Evolutionary conservation across 352 stramenopile species (phyloP).

Genomic region (Globisporangium radiosum): DNA sequence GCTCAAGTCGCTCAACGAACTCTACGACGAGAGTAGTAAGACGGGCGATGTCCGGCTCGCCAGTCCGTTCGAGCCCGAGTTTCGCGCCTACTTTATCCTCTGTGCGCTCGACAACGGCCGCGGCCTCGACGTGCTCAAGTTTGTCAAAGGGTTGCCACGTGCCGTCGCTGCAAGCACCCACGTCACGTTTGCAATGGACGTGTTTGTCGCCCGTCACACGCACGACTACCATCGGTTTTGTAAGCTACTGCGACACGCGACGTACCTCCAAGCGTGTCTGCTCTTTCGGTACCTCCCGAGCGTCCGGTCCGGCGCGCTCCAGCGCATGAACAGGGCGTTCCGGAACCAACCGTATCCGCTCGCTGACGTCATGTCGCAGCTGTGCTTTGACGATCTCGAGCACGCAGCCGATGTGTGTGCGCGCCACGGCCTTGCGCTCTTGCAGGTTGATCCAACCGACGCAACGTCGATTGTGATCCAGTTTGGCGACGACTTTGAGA

Average conservation of each 20-base stretch:
- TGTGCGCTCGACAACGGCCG: constrained; percentile 81
- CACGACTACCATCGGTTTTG: constrained; percentile 85
- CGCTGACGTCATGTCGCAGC: constrained; percentile 43
- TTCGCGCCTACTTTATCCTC: constrained; percentile 81
- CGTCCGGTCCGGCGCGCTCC: constrained; percentile 59
- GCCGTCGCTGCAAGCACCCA: constrained; percentile 55
- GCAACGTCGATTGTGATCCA: constrained; percentile 41
- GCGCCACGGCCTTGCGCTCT: constrained; percentile 61
- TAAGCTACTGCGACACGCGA: constrained; percentile 59
- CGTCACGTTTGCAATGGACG: constrained; percentile 83
- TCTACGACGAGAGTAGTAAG: constrained; percentile 83
- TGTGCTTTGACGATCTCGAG: constrained; percentile 82
- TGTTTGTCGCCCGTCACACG: constrained; percentile 82
- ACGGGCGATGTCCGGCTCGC: constrained; percentile 39
- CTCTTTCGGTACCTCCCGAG: constrained; percentile 78
- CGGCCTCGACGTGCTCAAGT: constrained; percentile 81
- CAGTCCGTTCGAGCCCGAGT: constrained; percentile 84
- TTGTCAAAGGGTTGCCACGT: constrained; percentile 65
- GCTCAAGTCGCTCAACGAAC: constrained; percentile 81
- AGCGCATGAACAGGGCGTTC: constrained; percentile 77
- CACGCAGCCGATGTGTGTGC: constrained; percentile 57
- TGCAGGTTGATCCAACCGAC: constrained; percentile 38
- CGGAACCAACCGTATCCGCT: constrained; percentile 66
- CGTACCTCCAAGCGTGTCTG: constrained; percentile 79
- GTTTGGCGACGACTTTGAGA: constrained; percentile 75